A percentile compares a stretch with the other conserved stretches of the same genome.
phyloP scores from a whole-genome alignment of 2,329 filamentous ascomycete genomes.

The Monilinia polystroma region DNA sequence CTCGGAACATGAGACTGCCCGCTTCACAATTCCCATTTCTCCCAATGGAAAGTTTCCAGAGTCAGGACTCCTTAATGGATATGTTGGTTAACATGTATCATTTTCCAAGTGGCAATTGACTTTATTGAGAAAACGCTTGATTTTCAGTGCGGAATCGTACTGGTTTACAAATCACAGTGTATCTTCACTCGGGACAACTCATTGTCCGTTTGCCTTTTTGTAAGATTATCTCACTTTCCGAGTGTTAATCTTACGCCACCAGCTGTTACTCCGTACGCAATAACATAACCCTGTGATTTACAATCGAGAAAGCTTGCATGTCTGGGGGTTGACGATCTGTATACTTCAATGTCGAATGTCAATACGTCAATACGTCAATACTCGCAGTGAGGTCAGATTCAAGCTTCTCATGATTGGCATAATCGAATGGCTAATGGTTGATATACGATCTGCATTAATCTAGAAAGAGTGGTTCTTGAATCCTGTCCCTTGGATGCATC shows the following conservation, averaged over 20 bases:
- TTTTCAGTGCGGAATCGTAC: not conserved
- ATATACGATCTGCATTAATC: not conserved
- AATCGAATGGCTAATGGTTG: not conserved
- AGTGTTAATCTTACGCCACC: not conserved
- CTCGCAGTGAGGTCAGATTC: not conserved
- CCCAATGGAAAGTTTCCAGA: too few species aligned
- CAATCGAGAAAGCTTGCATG: not conserved
- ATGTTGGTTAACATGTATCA: not conserved
- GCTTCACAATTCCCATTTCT: too few species aligned
- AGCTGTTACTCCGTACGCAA: too few species aligned
- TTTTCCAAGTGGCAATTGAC: not conserved
- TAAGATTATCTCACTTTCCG: not conserved
- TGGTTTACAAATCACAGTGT: not conserved
- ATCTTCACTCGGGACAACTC: constrained; percentile 6
- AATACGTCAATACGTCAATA: too few species aligned
- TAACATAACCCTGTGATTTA: not conserved
- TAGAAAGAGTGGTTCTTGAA: not conserved
- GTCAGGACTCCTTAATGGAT: too few species aligned
- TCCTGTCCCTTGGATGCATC: not conserved
- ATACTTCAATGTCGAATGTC: not conserved
- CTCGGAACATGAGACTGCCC: too few species aligned
- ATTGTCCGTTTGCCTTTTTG: not conserved
- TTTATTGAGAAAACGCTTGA: too few species aligned
- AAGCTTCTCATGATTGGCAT: not conserved
- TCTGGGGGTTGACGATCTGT: not conserved